These are phyloP conservation scores for Verticillium nubilum DNA, from an alignment of 2,329 filamentous ascomycete species.

Conservation along the genomic window DNA sequence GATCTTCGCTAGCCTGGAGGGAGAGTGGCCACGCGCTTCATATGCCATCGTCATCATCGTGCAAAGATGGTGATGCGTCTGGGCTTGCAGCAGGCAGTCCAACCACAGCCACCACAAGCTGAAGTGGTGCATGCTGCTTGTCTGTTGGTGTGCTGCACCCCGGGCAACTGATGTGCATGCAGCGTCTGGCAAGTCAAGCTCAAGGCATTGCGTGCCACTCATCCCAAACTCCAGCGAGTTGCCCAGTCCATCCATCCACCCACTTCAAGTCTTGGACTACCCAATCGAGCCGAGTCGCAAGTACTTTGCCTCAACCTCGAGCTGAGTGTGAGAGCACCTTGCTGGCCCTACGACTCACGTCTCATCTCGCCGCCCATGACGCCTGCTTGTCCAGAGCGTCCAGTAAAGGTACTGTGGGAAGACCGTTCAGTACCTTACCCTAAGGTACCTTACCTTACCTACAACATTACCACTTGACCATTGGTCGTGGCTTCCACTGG, in stretches of 20 bases:
- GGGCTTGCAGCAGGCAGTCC: not conserved
- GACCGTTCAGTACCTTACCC: too few relatives aligned
- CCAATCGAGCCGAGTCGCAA: not conserved
- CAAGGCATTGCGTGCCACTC: not conserved
- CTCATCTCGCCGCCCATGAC: too few relatives aligned
- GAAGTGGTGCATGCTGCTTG: not conserved
- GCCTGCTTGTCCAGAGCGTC: too few relatives aligned
- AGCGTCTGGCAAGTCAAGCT: not conserved
- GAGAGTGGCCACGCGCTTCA: not conserved
- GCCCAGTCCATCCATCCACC: not conserved
- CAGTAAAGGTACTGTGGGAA: too few relatives aligned
- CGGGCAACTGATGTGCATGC: not conserved
- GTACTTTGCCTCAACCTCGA: not conserved
- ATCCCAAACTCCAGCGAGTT: not conserved
- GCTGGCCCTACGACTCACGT: too few relatives aligned
- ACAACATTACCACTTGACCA: not conserved
- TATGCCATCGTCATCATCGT: not conserved
- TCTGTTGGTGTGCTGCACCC: not conserved
- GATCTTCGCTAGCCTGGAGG: not conserved
- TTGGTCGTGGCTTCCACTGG: not conserved
- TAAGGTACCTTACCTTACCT: too few relatives aligned
- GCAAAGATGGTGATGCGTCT: not conserved
- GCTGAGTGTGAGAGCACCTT: too few relatives aligned
- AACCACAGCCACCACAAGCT: not conserved
- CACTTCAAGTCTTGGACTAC: not conserved